phyloP scores from a whole-genome alignment of 495 filamentous ascomycete species.

The Pyronema domesticum region DNA sequence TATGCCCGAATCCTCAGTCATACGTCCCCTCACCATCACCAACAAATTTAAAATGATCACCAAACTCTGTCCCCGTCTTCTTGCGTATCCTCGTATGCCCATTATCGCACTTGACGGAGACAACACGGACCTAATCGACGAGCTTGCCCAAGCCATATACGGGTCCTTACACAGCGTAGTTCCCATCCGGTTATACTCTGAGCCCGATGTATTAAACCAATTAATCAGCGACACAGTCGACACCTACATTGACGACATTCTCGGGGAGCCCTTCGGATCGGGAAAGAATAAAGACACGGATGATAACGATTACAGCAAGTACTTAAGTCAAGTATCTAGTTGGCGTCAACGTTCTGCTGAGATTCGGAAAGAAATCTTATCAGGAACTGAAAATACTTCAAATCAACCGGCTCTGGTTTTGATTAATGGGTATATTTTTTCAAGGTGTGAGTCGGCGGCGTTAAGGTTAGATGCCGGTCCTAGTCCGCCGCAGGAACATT shows the following conservation, averaged over 20 bases:
- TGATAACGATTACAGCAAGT: slow-evolving; percentile 10
- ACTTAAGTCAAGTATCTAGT: slow-evolving; percentile 14
- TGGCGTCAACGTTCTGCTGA: slow-evolving; percentile 18
- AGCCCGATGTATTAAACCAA: slow-evolving; percentile 11
- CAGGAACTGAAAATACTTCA: not conserved
- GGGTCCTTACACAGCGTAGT: slow-evolving; percentile 14
- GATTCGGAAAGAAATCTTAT: slow-evolving; percentile 12
- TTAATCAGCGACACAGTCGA: not conserved
- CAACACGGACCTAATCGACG: slow-evolving; percentile 12
- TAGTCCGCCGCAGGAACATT: slow-evolving; percentile 69
- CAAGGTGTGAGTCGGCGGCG: slow-evolving; percentile 55
- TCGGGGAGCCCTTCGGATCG: not conserved
- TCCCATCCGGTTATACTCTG: slow-evolving; percentile 15
- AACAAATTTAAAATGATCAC: slow-evolving; percentile 21
- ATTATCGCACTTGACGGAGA: slow-evolving; percentile 68
- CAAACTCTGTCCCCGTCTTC: slow-evolving; percentile 16
- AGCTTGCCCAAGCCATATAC: slow-evolving; percentile 14
- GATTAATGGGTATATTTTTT: slow-evolving; percentile 36
- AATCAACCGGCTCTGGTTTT: slow-evolving; percentile 23
- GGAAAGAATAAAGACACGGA: slow-evolving; percentile 10
- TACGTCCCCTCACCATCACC: slow-evolving; percentile 10
- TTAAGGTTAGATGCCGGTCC: slow-evolving; percentile 55
- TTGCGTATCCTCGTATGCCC: slow-evolving; percentile 39
- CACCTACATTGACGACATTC: not conserved
- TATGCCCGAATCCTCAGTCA: slow-evolving; percentile 9